Evolutionary conservation across 192 early-diverging fungal genomes (phyloP).

Genomic region (Spinellus fusiger): DNA sequence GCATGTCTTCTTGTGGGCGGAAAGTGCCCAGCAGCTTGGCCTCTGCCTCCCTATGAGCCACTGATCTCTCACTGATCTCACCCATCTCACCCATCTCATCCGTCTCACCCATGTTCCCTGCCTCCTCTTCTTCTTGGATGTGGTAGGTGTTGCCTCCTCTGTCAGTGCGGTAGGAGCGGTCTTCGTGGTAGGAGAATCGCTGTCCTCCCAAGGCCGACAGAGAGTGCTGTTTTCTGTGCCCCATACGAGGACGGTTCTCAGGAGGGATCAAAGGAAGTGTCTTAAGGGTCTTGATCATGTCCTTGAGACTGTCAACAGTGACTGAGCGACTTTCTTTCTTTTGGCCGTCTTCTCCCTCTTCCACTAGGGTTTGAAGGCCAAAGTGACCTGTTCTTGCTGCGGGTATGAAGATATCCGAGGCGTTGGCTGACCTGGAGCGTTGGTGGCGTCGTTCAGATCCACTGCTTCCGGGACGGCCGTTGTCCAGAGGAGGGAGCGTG

Average conservation of each 20-base stretch:
- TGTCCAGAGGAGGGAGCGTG: background rate
- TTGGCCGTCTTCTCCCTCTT: constrained; percentile 20
- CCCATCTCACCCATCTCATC: no score
- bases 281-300: constrained; percentile 47
- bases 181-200: constrained; percentile 14
- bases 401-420: constrained; percentile 15
- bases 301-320: constrained; percentile 41
- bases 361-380: constrained; percentile 19
- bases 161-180: background rate
- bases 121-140: no score
- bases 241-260: constrained; percentile 4
- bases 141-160: background rate
- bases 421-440: constrained; percentile 28
- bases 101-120: no score
- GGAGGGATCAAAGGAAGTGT: constrained; percentile 33
- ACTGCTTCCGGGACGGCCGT: background rate
- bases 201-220: constrained; percentile 17
- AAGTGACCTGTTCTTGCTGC: constrained; percentile 9
- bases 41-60: constrained; percentile 22
- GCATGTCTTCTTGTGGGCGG: background rate
- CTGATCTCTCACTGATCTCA: no score
- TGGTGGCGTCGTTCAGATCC: constrained; percentile 14
- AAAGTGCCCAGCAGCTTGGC: constrained; percentile 28
- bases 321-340: constrained; percentile 31
- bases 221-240: constrained; percentile 28